phyloP scores from a whole-genome alignment of 306 rosid genomes.

The Castanea crenata region DNA sequence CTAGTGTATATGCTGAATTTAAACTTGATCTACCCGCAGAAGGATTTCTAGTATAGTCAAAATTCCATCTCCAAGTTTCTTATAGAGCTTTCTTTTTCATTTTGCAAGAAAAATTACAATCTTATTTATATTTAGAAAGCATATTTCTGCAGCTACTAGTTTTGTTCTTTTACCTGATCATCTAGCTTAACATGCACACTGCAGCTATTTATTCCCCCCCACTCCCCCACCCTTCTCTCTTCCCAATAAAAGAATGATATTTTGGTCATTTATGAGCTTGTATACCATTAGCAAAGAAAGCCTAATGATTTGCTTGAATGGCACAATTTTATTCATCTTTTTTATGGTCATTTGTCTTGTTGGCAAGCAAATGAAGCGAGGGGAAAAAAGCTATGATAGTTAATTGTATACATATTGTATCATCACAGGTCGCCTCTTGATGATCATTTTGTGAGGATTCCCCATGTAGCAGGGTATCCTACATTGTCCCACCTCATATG shows the following conservation, averaged over 20 bases:
- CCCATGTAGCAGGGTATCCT: conserved; percentile 76
- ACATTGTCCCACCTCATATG: conserved; percentile 44
- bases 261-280: background rate
- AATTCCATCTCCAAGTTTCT: background rate
- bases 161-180: background rate
- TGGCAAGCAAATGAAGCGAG: background rate
- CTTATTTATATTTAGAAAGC: background rate
- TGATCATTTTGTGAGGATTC: conserved; percentile 36
- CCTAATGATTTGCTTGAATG: no score
- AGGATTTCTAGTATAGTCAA: background rate
- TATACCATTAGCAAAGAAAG: no score
- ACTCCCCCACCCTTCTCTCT: background rate
- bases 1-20: no score
- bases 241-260: no score
- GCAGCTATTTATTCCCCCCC: background rate
- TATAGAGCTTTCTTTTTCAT: no score
- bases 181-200: background rate
- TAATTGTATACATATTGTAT: conserved; percentile 12
- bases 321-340: background rate
- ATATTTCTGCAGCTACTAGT: background rate
- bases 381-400: background rate
- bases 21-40: no score
- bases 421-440: conserved; percentile 75
- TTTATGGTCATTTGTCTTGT: background rate
- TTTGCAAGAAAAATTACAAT: background rate